phyloP scores from a whole-genome alignment of 2,329 filamentous ascomycete species.

The Claviceps sp. region DNA sequence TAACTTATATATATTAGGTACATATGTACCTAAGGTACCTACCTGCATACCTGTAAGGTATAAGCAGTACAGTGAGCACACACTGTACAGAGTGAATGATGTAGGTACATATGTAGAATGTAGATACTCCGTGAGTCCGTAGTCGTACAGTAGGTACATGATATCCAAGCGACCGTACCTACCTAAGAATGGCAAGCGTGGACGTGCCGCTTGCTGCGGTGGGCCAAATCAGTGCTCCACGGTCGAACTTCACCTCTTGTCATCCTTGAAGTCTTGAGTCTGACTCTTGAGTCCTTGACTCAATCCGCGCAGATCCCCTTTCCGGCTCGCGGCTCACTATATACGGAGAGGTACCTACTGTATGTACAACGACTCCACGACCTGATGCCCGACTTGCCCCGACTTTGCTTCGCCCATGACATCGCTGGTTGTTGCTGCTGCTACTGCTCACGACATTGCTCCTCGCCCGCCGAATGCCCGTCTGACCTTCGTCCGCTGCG shows the following conservation, averaged over 20 bases:
- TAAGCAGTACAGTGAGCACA: too few species aligned
- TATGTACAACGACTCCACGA: background rate
- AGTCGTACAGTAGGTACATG: too few species aligned
- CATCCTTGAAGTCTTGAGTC: background rate
- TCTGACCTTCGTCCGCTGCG: background rate
- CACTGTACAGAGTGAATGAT: too few species aligned
- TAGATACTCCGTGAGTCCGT: too few species aligned
- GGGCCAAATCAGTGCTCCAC: background rate
- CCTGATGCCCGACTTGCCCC: background rate
- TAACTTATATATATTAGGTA: too few species aligned
- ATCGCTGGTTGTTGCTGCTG: background rate
- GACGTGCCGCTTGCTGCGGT: background rate
- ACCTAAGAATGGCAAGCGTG: background rate
- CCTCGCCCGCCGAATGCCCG: background rate
- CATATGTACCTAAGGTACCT: too few species aligned
- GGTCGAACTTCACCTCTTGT: slow-evolving; percentile 3
- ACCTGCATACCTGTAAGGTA: too few species aligned
- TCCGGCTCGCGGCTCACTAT: too few species aligned
- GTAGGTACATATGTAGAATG: too few species aligned
- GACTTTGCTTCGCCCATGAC: background rate
- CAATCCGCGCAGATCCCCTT: too few species aligned
- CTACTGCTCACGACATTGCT: background rate
- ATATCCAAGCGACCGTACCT: background rate
- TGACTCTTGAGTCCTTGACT: too few species aligned
- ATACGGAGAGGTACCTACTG: too few species aligned